Base-by-base conservation (phyloP, 1,284 basidiomycete genomes). In the Heterobasidion occidentale region DNA sequence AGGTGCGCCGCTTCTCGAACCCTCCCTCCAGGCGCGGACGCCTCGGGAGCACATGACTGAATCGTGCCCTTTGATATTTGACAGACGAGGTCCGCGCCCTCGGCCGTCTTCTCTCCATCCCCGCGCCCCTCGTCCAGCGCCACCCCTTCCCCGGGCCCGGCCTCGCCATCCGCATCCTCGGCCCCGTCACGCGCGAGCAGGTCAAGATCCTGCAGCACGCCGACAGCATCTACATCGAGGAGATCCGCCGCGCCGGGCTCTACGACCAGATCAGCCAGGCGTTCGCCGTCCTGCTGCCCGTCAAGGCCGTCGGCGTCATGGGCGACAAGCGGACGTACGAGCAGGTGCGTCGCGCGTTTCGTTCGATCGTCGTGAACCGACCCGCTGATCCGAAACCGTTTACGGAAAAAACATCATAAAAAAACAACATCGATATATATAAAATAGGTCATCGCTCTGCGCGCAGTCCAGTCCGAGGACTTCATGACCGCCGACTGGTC, bases 141-240 rank as follows among this genome's bases (percentile, higher is more conserved):
- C 97, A 99, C 73, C 97, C 97, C n/a, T 99, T 99, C 86, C 97
- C 97, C 19, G 97, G 96, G 2, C 97, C 97, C 2, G 97, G 96
- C 55, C 86, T 99, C 49, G 96, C 97, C n/a, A 99, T 99, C 68
- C 93, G 97, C 46, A 99, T 99, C 62, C 82, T 99, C 20, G 97
- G 97, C 1, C 90, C 92, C 47, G 92, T 99, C 57, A 98, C 87
- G 19, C 85, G 90, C 52, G 90, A 90, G 46, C 97, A 99, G 74
- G 94, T 99, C 61, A 79, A 84, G 65, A 92, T 97, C 61, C 78
- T 97, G n/a, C 97, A 99, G 71, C 84, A 90, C 54, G 97, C 96
- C 2, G 97, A 99, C 71, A 82, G 76, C 65, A 99, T 99, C 71
- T 99, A 96, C 77, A 95, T 99, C 62, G 94, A 98, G 64, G 97